Percentiles rank a stretch among this genome's conserved stretches.
Evolutionary conservation across 2,329 filamentous ascomycete species (phyloP).

Genomic region (Colletotrichum zoysiae): DNA sequence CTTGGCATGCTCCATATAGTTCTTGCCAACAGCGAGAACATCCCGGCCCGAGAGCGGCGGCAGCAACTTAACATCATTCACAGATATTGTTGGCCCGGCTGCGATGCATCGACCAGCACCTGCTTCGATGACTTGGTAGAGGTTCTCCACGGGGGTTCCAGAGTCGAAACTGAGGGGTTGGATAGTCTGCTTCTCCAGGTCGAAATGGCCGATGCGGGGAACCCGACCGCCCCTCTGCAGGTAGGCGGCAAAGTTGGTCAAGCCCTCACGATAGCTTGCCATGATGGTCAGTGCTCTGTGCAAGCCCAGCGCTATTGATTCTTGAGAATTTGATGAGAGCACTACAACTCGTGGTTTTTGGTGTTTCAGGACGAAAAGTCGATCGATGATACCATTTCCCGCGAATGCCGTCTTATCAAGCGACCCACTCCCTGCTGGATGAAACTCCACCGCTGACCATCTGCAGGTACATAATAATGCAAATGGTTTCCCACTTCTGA

Average conservation of each 20-base stretch:
- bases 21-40: slow-evolving; percentile 68
- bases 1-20: slow-evolving; percentile 68
- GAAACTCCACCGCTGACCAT: neutral
- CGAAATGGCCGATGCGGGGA: slow-evolving; percentile 28
- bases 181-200: slow-evolving; percentile 44
- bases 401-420: slow-evolving; percentile 27
- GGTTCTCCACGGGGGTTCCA: slow-evolving; percentile 58
- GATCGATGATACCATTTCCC: slow-evolving; percentile 33
- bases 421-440: slow-evolving; percentile 11
- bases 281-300: neutral
- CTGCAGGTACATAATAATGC: slow-evolving; percentile 6
- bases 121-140: slow-evolving; percentile 66
- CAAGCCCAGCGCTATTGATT: neutral
- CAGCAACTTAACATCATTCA: slow-evolving; percentile 56
- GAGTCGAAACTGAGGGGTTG: slow-evolving; percentile 60
- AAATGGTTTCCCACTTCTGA: slow-evolving; percentile 40
- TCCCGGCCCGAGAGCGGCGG: slow-evolving; percentile 63
- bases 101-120: slow-evolving; percentile 55
- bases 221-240: neutral
- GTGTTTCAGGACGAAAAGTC: slow-evolving; percentile 2
- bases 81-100: slow-evolving; percentile 47
- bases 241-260: slow-evolving; percentile 26
- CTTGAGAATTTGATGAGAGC: too few species aligned
- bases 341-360: neutral
- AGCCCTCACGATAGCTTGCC: neutral